Conservation (phyloP, 1,139 yeast genomes). For the Zygoascus sp. region DNA sequence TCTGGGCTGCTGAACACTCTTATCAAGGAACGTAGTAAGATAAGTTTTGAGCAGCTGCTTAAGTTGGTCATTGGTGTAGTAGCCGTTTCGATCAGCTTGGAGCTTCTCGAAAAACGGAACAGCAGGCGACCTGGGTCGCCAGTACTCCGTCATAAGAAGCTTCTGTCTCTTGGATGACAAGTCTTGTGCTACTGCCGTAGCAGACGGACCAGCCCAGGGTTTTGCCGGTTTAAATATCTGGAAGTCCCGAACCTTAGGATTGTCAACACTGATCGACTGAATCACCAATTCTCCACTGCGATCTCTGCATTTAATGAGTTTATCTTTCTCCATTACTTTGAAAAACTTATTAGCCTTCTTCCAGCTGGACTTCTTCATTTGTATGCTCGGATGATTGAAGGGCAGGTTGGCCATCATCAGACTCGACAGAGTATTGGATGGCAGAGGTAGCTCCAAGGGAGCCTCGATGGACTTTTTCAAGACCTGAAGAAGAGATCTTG, state of each 20-base stretch:
- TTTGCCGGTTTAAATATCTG: conserved; percentile 52
- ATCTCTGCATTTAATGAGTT: conserved; percentile 62
- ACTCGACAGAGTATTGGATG: conserved; percentile 64
- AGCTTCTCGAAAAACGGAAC: conserved; percentile 43
- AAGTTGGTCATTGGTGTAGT: conserved; percentile 53
- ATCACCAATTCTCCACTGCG: conserved; percentile 71
- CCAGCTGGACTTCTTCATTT: conserved; percentile 81
- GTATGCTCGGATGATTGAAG: conserved; percentile 49
- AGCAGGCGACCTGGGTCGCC: conserved; percentile 28
- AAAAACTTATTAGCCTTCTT: conserved; percentile 81
- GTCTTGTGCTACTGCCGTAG: not conserved
- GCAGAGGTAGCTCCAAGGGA: conserved; percentile 44
- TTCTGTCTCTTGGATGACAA: conserved; percentile 16
- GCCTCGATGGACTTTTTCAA: conserved; percentile 54
- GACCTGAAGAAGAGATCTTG: conserved; percentile 63
- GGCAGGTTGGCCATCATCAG: conserved; percentile 73
- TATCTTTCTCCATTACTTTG: conserved; percentile 77
- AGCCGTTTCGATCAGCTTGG: conserved; percentile 39
- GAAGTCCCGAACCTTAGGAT: conserved; percentile 52
- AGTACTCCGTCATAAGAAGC: conserved; percentile 24
- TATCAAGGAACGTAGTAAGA: conserved; percentile 41
- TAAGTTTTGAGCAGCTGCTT: conserved; percentile 52
- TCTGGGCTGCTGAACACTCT: conserved; percentile 48
- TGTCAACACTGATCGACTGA: conserved; percentile 46
- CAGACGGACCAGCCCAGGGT: not conserved